Conservation (phyloP, 805 yeast genomes). For the Metschnikowia santaceciliae region DNA sequence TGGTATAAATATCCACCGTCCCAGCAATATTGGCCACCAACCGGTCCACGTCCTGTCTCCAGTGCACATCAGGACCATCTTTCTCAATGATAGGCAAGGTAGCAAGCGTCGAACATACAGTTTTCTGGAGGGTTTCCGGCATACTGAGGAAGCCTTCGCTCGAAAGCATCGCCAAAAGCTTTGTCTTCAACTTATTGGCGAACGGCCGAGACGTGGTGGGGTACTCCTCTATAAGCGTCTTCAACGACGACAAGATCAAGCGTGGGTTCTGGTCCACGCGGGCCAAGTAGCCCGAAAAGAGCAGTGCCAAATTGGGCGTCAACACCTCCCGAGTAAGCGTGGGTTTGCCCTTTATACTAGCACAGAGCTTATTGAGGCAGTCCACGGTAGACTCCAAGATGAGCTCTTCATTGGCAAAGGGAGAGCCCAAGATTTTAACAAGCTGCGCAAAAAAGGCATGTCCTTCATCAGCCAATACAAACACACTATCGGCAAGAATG, state of each 20-base stretch:
- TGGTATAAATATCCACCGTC: conserved; percentile 52
- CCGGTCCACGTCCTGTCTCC: conserved; percentile 45
- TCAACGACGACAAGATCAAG: conserved; percentile 32
- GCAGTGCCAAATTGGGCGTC: conserved; percentile 70
- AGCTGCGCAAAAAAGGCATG: conserved; percentile 35
- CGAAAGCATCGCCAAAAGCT: conserved; percentile 35
- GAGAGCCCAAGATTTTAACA: conserved; percentile 38
- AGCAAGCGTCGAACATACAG: conserved; percentile 50
- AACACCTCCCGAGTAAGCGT: conserved; percentile 78
- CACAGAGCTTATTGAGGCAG: conserved; percentile 38
- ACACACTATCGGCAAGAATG: conserved; percentile 36
- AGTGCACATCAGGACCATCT: conserved; percentile 42
- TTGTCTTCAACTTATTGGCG: conserved; percentile 56
- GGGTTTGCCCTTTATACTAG: conserved; percentile 70
- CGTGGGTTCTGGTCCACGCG: conserved; percentile 28
- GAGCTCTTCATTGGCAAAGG: conserved; percentile 33
- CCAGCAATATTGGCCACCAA: conserved; percentile 53
- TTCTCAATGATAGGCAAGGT: conserved; percentile 55
- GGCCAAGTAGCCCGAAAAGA: conserved; percentile 52
- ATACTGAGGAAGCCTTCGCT: conserved; percentile 34
- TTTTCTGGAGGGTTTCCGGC: conserved; percentile 35
- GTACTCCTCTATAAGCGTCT: conserved; percentile 47
- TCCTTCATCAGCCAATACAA: conserved; percentile 38
- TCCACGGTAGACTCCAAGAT: conserved; percentile 36
- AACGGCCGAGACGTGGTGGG: conserved; percentile 81